Evolutionary conservation across 2,329 filamentous ascomycete genomes (phyloP), one percentile per base, ranked within the genome.

Genomic region (Ophiognomonia clavigignenti-juglandacearum): DNA sequence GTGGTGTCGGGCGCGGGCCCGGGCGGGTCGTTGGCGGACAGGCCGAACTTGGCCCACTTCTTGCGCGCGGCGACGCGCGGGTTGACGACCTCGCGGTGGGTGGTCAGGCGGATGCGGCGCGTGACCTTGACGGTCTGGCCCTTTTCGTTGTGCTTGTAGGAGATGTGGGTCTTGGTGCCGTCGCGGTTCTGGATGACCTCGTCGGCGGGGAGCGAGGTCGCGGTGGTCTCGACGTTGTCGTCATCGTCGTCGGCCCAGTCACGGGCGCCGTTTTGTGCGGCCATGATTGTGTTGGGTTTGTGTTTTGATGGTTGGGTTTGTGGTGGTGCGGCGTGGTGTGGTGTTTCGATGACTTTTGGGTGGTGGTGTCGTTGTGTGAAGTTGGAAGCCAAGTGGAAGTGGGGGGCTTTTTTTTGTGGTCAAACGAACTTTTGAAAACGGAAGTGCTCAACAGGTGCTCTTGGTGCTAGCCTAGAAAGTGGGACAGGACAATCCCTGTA

Each of bases 191-290:
- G 86, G 67, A 89, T 92, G 59, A 92, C 87, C 73, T 93, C 86
- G 58, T 88, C 83, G 58, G 87, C 80, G 52, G 93, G 93, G 60
- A 98, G 86, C 48, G 82, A 78, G 56, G 70, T 68, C 58, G 45
- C 47, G 43, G 67, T 62, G 58, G 80, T 74, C 73, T 86, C 81
- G 70, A 93, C 86, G 71, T 89, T 85, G 63, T 92, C 88, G 66
- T 95, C 90, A 66, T 93, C 88, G 67, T 93, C 88, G 74, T 97
- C 93, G 67, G 93, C 92, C 92, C 92, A 97, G 78, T 96, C 91
- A 27, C 50, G 31, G 31, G 31, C 31, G 6, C 24, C 24, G 24
- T 26, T 26, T 6, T 6, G 6, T 10, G 24, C 24, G 10, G 24
- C 24, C 24, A 26, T 26, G 24, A 10, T 10, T 26, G 24, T 26